Evolutionary conservation across 495 filamentous ascomycete genomes (phyloP).

Genomic region (Xylaria cubensis): DNA sequence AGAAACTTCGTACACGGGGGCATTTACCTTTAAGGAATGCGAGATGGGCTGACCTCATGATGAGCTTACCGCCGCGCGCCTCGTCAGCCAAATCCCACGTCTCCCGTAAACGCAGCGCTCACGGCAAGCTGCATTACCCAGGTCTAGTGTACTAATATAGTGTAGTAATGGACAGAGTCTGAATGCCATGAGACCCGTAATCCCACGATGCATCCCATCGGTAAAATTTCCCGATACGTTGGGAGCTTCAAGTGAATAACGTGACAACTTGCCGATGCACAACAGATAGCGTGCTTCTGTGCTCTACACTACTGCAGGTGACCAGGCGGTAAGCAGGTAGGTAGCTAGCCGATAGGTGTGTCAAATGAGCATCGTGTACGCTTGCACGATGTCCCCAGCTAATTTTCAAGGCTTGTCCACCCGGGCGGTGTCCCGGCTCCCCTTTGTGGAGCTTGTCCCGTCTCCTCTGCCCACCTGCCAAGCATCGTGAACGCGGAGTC

Average conservation of each 20-base stretch:
- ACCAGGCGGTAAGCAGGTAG: conserved; percentile 11
- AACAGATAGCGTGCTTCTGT: background rate
- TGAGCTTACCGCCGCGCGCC: conserved; percentile 5
- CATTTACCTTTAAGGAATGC: background rate
- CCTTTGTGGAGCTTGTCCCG: conserved; percentile 17
- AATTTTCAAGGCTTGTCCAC: conserved; percentile 1
- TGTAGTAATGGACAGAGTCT: conserved; percentile 8
- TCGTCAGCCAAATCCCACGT: conserved; percentile 18
- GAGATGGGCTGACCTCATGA: background rate
- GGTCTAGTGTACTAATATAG: background rate
- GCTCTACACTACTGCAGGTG: conserved; percentile 8
- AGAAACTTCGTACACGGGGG: background rate
- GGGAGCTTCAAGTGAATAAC: conserved; percentile 1
- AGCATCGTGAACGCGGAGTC: conserved; percentile 23
- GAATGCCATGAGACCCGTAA: background rate
- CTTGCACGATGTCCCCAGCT: conserved; percentile 8
- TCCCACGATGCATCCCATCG: conserved; percentile 1
- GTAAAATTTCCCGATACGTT: conserved; percentile 4
- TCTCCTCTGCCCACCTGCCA: conserved; percentile 17
- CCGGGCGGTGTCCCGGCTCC: conserved; percentile 10
- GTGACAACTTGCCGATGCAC: conserved; percentile 17
- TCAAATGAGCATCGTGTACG: conserved; percentile 12
- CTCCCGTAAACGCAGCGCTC: conserved; percentile 7
- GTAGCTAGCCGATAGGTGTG: background rate
- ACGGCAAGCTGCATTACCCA: background rate